Conservation (phyloP, 2,329 filamentous ascomycete species). For the Colletotrichum zoysiae region DNA sequence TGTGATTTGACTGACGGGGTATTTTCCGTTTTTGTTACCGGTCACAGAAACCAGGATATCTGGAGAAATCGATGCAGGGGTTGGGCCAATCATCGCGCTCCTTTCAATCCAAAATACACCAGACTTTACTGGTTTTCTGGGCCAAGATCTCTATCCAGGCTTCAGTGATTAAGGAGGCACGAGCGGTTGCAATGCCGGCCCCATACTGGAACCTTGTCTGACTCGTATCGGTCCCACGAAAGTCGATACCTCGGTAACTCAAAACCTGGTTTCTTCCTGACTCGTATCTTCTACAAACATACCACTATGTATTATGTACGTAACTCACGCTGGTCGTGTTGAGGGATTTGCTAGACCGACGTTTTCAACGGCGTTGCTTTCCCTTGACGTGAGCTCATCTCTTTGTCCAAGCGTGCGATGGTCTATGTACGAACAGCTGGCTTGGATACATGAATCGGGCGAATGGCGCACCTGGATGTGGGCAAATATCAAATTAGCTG, state of each 20-base stretch:
- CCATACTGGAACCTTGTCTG: not conserved
- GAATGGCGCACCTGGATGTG: conserved; percentile 50
- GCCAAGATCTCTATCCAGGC: no score
- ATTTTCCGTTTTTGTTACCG: not conserved
- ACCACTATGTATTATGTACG: no score
- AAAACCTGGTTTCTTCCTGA: not conserved
- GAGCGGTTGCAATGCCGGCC: not conserved
- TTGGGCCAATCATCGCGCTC: no score
- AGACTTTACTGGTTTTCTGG: no score
- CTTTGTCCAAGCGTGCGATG: not conserved
- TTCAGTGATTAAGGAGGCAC: no score
- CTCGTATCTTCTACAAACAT: no score
- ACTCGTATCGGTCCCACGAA: not conserved
- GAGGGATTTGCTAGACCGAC: conserved; percentile 48
- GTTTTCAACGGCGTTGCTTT: conserved; percentile 46
- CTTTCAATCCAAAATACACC: no score
- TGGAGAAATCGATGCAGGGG: no score
- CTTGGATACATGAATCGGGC: conserved; percentile 42
- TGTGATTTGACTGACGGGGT: not conserved
- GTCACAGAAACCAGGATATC: not conserved
- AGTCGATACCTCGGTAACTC: not conserved
- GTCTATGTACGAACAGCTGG: conserved; percentile 9
- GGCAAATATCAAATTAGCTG: conserved; percentile 47
- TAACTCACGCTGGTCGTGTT: not conserved
- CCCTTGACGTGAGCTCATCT: conserved; percentile 48